Conservation (phyloP, 2,329 filamentous ascomycete genomes). For the Colletotrichum sp. region DNA sequence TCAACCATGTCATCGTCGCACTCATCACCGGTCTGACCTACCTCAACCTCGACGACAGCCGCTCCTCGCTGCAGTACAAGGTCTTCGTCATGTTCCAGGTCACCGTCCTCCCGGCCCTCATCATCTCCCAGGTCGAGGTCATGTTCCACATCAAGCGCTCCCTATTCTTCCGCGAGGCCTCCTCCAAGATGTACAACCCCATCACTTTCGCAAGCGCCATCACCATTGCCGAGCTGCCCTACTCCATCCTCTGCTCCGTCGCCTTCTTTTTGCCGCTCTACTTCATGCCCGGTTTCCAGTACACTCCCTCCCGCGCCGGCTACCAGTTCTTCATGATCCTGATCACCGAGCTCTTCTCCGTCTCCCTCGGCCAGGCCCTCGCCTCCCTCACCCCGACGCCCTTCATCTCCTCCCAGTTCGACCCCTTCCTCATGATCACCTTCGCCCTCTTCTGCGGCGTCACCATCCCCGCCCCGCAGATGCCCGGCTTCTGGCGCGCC, state of each 20-base stretch:
- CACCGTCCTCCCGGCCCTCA: constrained; percentile 81
- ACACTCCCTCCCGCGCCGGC: constrained; percentile 68
- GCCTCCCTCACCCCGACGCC: constrained; percentile 79
- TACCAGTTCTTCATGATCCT: constrained; percentile 89
- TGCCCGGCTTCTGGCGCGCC: constrained; percentile 77
- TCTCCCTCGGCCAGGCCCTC: constrained; percentile 79
- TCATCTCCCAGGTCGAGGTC: constrained; percentile 83
- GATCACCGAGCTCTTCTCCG: constrained; percentile 82
- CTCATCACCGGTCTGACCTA: constrained; percentile 81
- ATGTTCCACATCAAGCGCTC: constrained; percentile 82
- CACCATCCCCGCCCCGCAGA: constrained; percentile 78
- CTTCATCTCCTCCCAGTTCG: constrained; percentile 79
- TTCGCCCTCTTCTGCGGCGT: constrained; percentile 90
- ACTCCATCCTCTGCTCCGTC: constrained; percentile 80
- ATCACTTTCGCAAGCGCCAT: constrained; percentile 80
- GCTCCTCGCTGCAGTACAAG: constrained; percentile 79
- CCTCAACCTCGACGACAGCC: constrained; percentile 77
- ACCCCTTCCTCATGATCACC: constrained; percentile 82
- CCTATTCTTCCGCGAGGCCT: constrained; percentile 86
- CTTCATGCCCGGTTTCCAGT: constrained; percentile 79
- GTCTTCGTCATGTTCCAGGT: constrained; percentile 93
- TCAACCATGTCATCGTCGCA: constrained; percentile 82
- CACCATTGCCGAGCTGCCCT: constrained; percentile 84
- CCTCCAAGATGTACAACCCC: constrained; percentile 84
- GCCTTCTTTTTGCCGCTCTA: constrained; percentile 84